Percentiles rank a stretch among this genome's conserved stretches.
Conservation (phyloP, 495 filamentous ascomycete species). For the Thozetella sp. region DNA sequence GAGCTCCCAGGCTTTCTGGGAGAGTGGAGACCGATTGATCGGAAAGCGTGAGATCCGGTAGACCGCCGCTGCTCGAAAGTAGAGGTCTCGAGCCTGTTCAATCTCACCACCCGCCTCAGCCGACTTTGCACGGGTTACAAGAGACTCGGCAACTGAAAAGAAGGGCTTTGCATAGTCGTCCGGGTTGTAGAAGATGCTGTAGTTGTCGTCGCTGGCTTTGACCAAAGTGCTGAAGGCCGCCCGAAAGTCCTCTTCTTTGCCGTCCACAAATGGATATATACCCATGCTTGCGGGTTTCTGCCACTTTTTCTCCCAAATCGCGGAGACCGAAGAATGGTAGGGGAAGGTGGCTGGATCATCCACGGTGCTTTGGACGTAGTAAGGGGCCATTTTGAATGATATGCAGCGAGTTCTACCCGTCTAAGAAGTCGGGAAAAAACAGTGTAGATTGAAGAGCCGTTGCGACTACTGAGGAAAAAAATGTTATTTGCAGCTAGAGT, state of each 20-base stretch:
- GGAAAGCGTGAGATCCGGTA: constrained; percentile 72
- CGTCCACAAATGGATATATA: constrained; percentile 77
- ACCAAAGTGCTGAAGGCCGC: constrained; percentile 62
- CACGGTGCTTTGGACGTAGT: no score
- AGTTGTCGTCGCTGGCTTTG: constrained; percentile 39
- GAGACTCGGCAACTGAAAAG: constrained; percentile 57
- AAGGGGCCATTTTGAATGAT: no score
- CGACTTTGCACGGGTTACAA: constrained; percentile 47
- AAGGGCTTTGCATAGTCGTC: constrained; percentile 66
- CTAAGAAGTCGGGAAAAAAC: no score
- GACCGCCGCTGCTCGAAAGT: constrained; percentile 63
- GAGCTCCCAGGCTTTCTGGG: constrained; percentile 57
- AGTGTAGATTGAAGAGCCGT: no score
- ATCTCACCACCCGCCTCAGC: constrained; percentile 41
- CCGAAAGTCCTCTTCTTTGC: constrained; percentile 63
- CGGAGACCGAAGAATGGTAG: no score
- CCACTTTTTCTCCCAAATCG: background rate
- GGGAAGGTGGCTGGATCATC: no score
- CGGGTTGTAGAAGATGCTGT: constrained; percentile 42
- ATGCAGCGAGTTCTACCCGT: no score
- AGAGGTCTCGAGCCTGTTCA: constrained; percentile 60
- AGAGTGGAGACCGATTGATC: constrained; percentile 38
- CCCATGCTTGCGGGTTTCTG: constrained; percentile 36
- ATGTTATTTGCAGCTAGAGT: no score
- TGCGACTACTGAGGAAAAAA: no score